These are phyloP conservation scores for Mortierella sp. DNA, from an alignment of 371 early-diverging fungal species.

Conservation along the genomic window DNA sequence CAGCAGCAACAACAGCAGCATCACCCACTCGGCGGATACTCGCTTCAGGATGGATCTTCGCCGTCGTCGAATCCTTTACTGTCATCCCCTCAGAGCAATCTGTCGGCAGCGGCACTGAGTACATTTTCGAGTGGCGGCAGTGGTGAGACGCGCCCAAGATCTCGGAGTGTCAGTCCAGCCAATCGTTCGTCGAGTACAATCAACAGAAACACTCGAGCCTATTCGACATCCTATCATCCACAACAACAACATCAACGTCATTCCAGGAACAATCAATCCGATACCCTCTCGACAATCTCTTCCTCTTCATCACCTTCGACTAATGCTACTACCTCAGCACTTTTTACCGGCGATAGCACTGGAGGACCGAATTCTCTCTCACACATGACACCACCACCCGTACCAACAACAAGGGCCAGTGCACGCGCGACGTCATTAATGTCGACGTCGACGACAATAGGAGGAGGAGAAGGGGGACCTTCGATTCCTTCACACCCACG, in stretches of 20 bases:
- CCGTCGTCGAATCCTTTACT: neutral
- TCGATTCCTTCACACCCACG: constrained; percentile 26
- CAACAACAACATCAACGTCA: neutral
- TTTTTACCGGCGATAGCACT: neutral
- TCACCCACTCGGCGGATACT: neutral
- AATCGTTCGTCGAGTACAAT: neutral
- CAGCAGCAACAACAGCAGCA: constrained; percentile 6
- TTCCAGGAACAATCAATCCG: neutral
- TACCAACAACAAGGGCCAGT: neutral
- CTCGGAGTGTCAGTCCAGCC: constrained; percentile 25
- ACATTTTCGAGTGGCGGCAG: constrained; percentile 17
- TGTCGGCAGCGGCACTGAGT: neutral
- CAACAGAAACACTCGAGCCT: neutral
- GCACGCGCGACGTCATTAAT: neutral
- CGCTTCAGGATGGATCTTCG: neutral
- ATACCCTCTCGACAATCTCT: neutral
- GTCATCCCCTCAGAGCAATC: neutral
- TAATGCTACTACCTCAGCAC: neutral
- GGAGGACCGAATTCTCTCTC: neutral
- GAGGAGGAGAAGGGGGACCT: neutral
- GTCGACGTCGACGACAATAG: too few relatives aligned
- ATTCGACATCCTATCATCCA: neutral
- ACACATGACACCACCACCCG: neutral
- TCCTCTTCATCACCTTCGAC: neutral
- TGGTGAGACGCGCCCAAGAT: constrained; percentile 7